Percentiles rank a stretch among this genome's conserved stretches.
These are phyloP conservation scores for Phytophthora vignae DNA, from an alignment of 352 stramenopile genomes.

Conservation along the genomic window DNA sequence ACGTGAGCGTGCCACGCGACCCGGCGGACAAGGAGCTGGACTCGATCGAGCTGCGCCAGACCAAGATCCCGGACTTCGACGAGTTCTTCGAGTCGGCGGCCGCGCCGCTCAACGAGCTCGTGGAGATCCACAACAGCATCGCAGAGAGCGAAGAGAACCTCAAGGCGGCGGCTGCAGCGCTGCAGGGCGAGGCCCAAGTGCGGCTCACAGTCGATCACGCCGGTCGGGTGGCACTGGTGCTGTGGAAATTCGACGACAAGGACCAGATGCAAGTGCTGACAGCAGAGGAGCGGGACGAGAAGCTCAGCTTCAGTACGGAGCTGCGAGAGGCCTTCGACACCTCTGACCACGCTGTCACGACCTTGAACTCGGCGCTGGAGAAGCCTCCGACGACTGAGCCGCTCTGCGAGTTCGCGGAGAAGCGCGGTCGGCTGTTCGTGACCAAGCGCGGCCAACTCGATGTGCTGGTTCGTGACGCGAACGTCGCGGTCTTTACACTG, in stretches of 20 bases:
- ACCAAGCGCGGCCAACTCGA: conserved; percentile 33
- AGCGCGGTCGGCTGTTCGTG: conserved; percentile 45
- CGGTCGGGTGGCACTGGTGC: conserved; percentile 36
- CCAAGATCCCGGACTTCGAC: conserved; percentile 36
- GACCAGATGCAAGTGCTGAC: conserved; percentile 48
- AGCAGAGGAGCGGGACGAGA: conserved; percentile 21
- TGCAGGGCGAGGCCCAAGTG: conserved; percentile 61
- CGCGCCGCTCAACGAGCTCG: conserved; percentile 31
- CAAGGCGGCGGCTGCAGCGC: conserved; percentile 50
- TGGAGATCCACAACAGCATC: conserved; percentile 56
- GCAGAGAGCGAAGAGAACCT: conserved; percentile 64
- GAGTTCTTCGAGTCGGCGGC: conserved; percentile 30
- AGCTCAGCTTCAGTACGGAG: conserved; percentile 23
- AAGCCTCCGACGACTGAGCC: conserved; percentile 38
- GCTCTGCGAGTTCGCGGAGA: conserved; percentile 40
- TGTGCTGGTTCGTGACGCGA: conserved; percentile 29
- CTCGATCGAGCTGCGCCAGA: conserved; percentile 28
- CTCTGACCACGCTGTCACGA: conserved; percentile 22
- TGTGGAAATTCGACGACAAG: conserved; percentile 63
- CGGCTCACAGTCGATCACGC: conserved; percentile 32
- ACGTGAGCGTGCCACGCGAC: conserved; percentile 42
- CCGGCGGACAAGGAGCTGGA: conserved; percentile 37
- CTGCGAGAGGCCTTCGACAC: conserved; percentile 24
- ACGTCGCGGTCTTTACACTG: conserved; percentile 33
- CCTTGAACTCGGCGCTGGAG: conserved; percentile 48